Conservation (phyloP, 805 yeast genomes). For the Brettanomyces custersianus region DNA sequence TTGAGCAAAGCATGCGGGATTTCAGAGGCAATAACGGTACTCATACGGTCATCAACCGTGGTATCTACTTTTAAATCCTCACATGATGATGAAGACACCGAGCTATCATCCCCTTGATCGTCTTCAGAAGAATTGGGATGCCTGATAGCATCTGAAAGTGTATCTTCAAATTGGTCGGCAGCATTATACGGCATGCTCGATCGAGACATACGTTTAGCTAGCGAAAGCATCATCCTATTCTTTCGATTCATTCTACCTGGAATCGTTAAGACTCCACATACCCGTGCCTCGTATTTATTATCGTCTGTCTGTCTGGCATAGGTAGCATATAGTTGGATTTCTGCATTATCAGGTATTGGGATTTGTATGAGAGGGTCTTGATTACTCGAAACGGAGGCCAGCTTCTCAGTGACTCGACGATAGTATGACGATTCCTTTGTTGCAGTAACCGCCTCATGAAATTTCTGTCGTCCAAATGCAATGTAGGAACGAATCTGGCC, state of each 20-base stretch:
- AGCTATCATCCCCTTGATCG: slow-evolving; percentile 7
- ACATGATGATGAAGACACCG: slow-evolving; percentile 12
- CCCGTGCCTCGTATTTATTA: slow-evolving; percentile 41
- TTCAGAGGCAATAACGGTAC: slow-evolving; percentile 61
- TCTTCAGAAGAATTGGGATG: slow-evolving; percentile 12
- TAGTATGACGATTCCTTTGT: slow-evolving; percentile 42
- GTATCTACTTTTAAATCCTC: slow-evolving; percentile 11
- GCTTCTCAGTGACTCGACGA: slow-evolving; percentile 18
- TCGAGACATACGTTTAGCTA: slow-evolving; percentile 61
- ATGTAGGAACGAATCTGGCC: not conserved
- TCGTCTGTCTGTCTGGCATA: slow-evolving; percentile 33
- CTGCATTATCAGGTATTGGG: slow-evolving; percentile 45
- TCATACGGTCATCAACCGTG: slow-evolving; percentile 51
- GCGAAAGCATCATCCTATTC: slow-evolving; percentile 56
- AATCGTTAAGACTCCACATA: slow-evolving; percentile 63
- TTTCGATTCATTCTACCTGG: slow-evolving; percentile 67
- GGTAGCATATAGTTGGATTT: slow-evolving; percentile 52
- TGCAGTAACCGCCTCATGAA: slow-evolving; percentile 39
- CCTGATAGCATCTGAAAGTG: slow-evolving; percentile 25
- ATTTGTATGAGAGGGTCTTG: not conserved
- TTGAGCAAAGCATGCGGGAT: slow-evolving; percentile 48
- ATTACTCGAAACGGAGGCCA: not conserved
- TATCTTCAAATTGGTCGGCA: slow-evolving; percentile 28
- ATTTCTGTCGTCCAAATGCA: slow-evolving; percentile 19
- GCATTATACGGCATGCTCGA: slow-evolving; percentile 13